Base-by-base conservation (phyloP, 139 green algal genomes). In the Pseudopediastrum boryanum region DNA sequence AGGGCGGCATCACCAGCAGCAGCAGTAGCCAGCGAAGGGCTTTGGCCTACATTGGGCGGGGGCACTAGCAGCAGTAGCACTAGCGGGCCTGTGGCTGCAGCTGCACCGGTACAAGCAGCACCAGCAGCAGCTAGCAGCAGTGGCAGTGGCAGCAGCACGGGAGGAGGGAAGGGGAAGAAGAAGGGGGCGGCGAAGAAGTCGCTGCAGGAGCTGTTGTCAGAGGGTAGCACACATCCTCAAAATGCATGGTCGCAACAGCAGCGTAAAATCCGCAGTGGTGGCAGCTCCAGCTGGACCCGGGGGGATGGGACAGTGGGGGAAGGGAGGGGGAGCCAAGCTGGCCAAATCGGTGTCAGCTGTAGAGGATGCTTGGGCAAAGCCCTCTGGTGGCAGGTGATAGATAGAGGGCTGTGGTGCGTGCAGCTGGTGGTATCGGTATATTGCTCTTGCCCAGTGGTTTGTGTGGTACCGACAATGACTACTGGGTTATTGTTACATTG, bases 241-340 rank as follows among this genome's bases (percentile, higher is more conserved):
- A 82, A 82, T 21, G 76, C 76, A 1, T 82, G 76, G 76, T 63
- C 38, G 10, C 76, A 82, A 21, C 48, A 61, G 76, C 61, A 73
- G 62, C 7, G 13, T 21, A n/a, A 68, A 50, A 41, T 23, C 9
- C 56, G 56, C 56, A n/a, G 13, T n/a, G 56, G 61, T 65, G 29
- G 59, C 29, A n/a, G 39, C 31, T 59, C 8, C 71, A 38, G 23
- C 71, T 46, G 43, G 23, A n/a, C 43, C 36, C 31, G 39, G 46
- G 58, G n/a, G 3, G 31, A 66, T 78, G 71, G 71, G 71, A 2
- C 54, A 70, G n/a, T 78, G 65, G 64, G 65, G 38, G 16, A 67
- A 74, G 46, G 13, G 25, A 3, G 74, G 74, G 2, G 74, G 74
- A 1, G 33, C 31, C 25, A 82, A 82, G 65, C 50, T 82, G 27